Evolutionary conservation across 2,329 filamentous ascomycete species (phyloP).

Genomic region (Pleochaeta shiraiana): DNA sequence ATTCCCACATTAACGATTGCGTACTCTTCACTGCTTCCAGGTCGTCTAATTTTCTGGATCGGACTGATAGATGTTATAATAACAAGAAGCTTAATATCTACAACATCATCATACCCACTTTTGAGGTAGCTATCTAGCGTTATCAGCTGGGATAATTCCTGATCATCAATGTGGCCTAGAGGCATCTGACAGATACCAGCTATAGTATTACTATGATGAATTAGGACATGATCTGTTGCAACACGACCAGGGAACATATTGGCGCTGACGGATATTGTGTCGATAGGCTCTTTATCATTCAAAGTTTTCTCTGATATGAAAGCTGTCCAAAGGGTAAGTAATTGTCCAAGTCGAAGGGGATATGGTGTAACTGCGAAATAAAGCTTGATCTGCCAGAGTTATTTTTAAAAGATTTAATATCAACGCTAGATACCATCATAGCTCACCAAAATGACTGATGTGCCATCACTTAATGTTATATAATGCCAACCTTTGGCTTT

Average conservation of each 20-base stretch:
- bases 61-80: slow-evolving; percentile 34
- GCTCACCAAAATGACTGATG: slow-evolving; percentile 28
- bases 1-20: slow-evolving; percentile 28
- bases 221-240: slow-evolving; percentile 28
- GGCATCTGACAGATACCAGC: slow-evolving; percentile 25
- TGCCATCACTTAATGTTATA: slow-evolving; percentile 33
- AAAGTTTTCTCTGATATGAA: slow-evolving; percentile 24
- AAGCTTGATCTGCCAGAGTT: slow-evolving; percentile 23
- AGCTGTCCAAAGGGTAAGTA: slow-evolving; percentile 33
- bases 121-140: slow-evolving; percentile 31
- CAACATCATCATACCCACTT: slow-evolving; percentile 28
- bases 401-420: background rate
- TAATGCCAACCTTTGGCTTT: slow-evolving; percentile 29
- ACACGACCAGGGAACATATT: slow-evolving; percentile 36
- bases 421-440: slow-evolving; percentile 5
- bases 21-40: slow-evolving; percentile 17
- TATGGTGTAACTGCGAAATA: slow-evolving; percentile 25
- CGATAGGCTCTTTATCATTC: slow-evolving; percentile 22
- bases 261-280: slow-evolving; percentile 21
- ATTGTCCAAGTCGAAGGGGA: slow-evolving; percentile 27
- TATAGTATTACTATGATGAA: slow-evolving; percentile 27
- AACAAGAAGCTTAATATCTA: slow-evolving; percentile 29
- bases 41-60: slow-evolving; percentile 26
- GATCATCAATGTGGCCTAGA: slow-evolving; percentile 20
- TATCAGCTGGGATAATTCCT: slow-evolving; percentile 27